phyloP scores from a whole-genome alignment of 352 stramenopile genomes.

The Pythium folliculosum region DNA sequence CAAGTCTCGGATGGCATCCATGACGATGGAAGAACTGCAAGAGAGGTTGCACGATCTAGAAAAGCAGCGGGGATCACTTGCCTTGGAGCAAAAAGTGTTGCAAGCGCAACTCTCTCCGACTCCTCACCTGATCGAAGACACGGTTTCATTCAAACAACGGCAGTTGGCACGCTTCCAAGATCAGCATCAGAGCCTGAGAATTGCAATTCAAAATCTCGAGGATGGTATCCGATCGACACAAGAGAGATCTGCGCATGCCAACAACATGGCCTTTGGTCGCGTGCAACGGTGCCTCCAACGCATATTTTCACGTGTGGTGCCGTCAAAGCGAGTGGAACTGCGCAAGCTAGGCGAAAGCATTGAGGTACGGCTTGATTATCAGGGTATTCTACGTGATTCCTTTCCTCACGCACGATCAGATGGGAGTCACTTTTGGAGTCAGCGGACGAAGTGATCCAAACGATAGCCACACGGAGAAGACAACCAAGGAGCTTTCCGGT shows the following conservation, averaged over 20 bases:
- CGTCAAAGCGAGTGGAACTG: slow-evolving; percentile 26
- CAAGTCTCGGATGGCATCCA: neutral
- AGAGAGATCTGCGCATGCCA: slow-evolving; percentile 27
- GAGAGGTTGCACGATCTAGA: neutral
- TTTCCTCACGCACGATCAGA: slow-evolving; percentile 1
- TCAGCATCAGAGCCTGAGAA: slow-evolving; percentile 18
- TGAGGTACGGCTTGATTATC: slow-evolving; percentile 20
- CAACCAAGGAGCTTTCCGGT: slow-evolving; percentile 38
- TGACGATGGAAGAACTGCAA: slow-evolving; percentile 1
- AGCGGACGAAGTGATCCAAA: neutral
- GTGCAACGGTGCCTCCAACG: slow-evolving; percentile 24
- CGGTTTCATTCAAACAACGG: slow-evolving; percentile 21
- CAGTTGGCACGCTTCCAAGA: slow-evolving; percentile 22
- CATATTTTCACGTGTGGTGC: slow-evolving; percentile 35
- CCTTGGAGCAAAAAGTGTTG: slow-evolving; percentile 16
- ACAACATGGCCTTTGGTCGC: slow-evolving; percentile 27
- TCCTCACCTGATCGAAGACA: slow-evolving; percentile 17
- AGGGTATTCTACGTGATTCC: neutral
- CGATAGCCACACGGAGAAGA: neutral
- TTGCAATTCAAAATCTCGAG: slow-evolving; percentile 25
- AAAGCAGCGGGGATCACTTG: slow-evolving; percentile 2
- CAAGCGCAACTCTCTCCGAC: slow-evolving; percentile 10
- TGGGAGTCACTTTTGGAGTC: slow-evolving; percentile 22
- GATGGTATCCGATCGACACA: slow-evolving; percentile 33
- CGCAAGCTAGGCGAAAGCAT: slow-evolving; percentile 14